A percentile compares a stretch with the other conserved stretches of the same genome.
phyloP scores from a whole-genome alignment of 768 basidiomycete species.

The Agrocybe praecox region DNA sequence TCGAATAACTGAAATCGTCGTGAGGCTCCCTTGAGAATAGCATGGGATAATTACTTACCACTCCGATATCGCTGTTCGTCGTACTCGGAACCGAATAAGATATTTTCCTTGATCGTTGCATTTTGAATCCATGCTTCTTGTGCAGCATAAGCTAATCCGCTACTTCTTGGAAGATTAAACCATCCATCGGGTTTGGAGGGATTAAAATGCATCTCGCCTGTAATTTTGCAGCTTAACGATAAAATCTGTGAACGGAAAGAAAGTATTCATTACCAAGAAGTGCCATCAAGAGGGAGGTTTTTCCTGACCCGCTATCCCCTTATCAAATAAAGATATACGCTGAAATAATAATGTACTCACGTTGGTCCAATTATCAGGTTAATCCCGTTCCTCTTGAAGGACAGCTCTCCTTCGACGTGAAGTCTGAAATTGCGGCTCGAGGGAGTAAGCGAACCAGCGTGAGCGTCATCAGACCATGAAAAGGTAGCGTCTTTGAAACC shows the following conservation, averaged over 20 bases:
- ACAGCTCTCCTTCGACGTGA: constrained; percentile 50
- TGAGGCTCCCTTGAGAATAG: background rate
- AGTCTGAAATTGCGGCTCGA: constrained; percentile 53
- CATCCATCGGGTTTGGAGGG: constrained; percentile 52
- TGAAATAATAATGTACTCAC: constrained; percentile 8
- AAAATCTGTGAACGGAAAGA: background rate
- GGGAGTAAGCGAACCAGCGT: constrained; percentile 36
- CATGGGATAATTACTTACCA: background rate
- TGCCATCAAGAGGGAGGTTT: constrained; percentile 64
- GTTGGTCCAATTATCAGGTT: constrained; percentile 67
- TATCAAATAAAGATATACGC: background rate
- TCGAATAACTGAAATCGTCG: constrained; percentile 45
- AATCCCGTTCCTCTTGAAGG: constrained; percentile 54
- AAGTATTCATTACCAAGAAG: constrained; percentile 34
- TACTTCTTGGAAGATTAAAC: constrained; percentile 63
- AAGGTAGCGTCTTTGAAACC: constrained; percentile 47
- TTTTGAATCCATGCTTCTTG: constrained; percentile 85
- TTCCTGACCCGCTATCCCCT: constrained; percentile 43
- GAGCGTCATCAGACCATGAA: constrained; percentile 25
- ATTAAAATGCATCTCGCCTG: constrained; percentile 65
- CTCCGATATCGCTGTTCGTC: constrained; percentile 26
- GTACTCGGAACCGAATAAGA: constrained; percentile 43
- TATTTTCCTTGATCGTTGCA: constrained; percentile 75
- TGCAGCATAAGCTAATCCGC: constrained; percentile 27
- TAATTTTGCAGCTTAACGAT: background rate